Percentiles rank a stretch among this genome's conserved stretches.
These are phyloP conservation scores for Colletotrichum caudatum DNA, from an alignment of 2,329 filamentous ascomycete genomes.

Conservation along the genomic window DNA sequence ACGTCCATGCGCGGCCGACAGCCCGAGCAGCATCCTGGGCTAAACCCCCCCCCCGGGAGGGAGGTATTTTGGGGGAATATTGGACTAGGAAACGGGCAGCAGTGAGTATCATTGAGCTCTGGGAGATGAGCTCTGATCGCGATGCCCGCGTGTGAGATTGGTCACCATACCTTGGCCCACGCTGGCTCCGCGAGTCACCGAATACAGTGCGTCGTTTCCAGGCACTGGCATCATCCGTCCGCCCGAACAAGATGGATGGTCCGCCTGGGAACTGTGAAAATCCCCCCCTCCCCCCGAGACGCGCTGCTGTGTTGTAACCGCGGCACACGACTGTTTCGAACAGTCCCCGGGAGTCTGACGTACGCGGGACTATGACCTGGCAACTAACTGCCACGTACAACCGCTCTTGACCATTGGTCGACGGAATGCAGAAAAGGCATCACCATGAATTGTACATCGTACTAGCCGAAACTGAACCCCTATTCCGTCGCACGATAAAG, in stretches of 20 bases:
- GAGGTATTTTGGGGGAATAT: slow-evolving; percentile 16
- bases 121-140: slow-evolving; percentile 31
- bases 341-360: not conserved
- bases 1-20: slow-evolving; percentile 15
- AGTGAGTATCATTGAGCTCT: not conserved
- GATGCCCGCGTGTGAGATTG: slow-evolving; percentile 33
- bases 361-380: slow-evolving; percentile 11
- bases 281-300: not conserved
- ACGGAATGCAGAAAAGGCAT: slow-evolving; percentile 14
- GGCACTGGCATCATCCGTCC: not conserved
- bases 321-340: slow-evolving; percentile 12
- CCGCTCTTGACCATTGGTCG: slow-evolving; percentile 10
- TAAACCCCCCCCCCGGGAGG: not conserved
- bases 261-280: not conserved
- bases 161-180: slow-evolving; percentile 11
- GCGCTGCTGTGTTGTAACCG: not conserved
- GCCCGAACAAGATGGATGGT: not conserved
- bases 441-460: slow-evolving; percentile 21
- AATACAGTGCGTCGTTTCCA: not conserved
- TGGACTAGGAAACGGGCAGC: not conserved
- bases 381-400: slow-evolving; percentile 3
- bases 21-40: slow-evolving; percentile 5
- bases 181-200: slow-evolving; percentile 1
- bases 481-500: slow-evolving; percentile 16
- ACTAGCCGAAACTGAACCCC: slow-evolving; percentile 39